Evolutionary conservation across 169 alveolate species (phyloP), one percentile per base, ranked within the genome.

Genomic region (Eimeria zaria): DNA sequence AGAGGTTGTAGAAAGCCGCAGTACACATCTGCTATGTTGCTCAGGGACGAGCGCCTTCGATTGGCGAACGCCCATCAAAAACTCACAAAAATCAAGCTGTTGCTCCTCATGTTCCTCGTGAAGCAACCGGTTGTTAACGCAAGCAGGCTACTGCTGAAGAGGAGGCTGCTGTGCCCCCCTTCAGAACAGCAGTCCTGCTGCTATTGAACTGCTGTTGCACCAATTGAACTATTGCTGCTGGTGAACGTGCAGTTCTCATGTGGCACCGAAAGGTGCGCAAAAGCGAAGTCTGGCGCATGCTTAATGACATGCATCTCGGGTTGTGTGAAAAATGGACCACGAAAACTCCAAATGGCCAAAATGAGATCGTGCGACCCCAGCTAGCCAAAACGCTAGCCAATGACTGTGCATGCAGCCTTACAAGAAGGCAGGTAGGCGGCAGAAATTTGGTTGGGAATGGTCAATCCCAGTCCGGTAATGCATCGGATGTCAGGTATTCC

Each of bases 371-470:
- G 44, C 89, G 69, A 81, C 71, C 89, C 89, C 69, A 46, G 89
- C 89, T 81, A 81, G 89, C 89, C 44, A 48, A 81, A 81, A 6
- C 4, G 89, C 89, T 81, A 81, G 89, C 73, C 89, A 81, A 81
- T 24, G 71, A 48, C 44, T 81, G 69, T 81, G 89, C 69, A 81
- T 24, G 89, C 64, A 81, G 89, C 89, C 89, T 53, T 81, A 27
- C 69, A 81, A 48, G 51, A 81, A 81, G 89, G 89, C 89, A 30
- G 60, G 44, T 53, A 41, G 89, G 89, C 89, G 64, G 89, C 89
- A 81, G 89, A 81, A 81, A 81, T 81, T 81, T 55, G 89, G 48
- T 81, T 67, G 89, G 89, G 69, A 81, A 81, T 55, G 69, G 89
- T 81, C 67, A 48, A 48, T 81, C 89, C 89, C 89, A 81, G 44